Conservation (phyloP, 164 flowering plant species). For the Echeveria elegans region DNA sequence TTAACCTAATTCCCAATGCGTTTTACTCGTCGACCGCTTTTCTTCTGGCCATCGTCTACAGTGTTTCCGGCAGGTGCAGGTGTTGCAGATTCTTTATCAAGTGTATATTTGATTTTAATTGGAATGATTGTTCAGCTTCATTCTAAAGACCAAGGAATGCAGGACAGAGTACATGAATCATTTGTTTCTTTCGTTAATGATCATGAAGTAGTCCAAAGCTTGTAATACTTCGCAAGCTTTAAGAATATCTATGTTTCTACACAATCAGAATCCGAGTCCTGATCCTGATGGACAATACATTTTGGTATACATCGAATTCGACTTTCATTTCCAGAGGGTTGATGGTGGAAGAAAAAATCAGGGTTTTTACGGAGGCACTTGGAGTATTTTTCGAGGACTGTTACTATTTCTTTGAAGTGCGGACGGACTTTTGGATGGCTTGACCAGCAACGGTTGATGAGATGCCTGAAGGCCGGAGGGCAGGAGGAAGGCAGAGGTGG, state of each 20-base stretch:
- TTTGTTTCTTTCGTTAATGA: neutral
- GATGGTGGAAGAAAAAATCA: conserved; percentile 49
- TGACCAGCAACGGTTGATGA: conserved; percentile 83
- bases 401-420: conserved; percentile 69
- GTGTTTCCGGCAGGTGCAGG: too few species aligned
- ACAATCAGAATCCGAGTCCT: conserved; percentile 22
- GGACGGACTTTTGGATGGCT: conserved; percentile 75
- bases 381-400: conserved; percentile 44
- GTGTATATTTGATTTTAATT: too few species aligned
- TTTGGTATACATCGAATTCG: conserved; percentile 42
- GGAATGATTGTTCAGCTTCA: too few species aligned
- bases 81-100: too few species aligned
- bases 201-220: neutral
- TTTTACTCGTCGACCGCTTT: too few species aligned
- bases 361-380: conserved; percentile 60
- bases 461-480: conserved; percentile 52
- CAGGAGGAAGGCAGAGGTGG: conserved; percentile 68
- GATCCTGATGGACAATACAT: conserved; percentile 19
- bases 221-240: neutral
- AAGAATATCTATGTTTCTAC: conserved; percentile 12
- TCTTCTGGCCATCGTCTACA: too few species aligned
- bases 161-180: neutral
- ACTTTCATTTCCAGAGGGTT: conserved; percentile 22
- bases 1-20: too few species aligned
- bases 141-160: neutral